Evolutionary conservation across 176 grass and related monocot genomes (phyloP).

Genomic region (Oryza officinalis): DNA sequence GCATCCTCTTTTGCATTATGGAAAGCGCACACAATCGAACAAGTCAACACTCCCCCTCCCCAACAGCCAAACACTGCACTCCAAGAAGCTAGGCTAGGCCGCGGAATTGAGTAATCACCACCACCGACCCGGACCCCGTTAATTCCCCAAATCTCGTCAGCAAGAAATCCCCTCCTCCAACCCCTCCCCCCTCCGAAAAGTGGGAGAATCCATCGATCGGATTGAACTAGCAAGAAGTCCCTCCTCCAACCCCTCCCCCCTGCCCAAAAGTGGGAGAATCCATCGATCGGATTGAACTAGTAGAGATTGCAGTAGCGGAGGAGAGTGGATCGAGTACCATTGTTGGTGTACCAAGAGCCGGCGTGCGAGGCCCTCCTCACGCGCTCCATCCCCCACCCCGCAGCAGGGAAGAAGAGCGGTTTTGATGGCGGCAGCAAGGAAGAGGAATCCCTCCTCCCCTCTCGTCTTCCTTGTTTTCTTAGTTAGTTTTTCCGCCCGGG

Average conservation of each 20-base stretch:
- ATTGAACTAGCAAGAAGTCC: not conserved
- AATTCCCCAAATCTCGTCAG: not conserved
- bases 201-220: not conserved
- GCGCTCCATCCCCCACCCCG: slow-evolving; percentile 48
- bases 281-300: slow-evolving; percentile 1
- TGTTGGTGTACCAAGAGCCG: slow-evolving; percentile 88
- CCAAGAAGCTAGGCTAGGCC: not conserved
- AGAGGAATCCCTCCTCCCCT: not conserved
- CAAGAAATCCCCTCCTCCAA: not conserved
- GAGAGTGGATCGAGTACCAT: slow-evolving; percentile 47
- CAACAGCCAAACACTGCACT: not conserved
- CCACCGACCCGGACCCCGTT: not conserved
- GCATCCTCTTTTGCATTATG: not conserved
- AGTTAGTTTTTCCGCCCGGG: too few species aligned
- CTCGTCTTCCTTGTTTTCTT: not conserved
- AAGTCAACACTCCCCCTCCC: slow-evolving; percentile 12
- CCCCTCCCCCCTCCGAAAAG: not conserved
- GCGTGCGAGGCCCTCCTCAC: slow-evolving; percentile 74
- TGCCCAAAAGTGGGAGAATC: not conserved
- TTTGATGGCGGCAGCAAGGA: not conserved
- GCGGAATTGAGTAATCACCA: too few species aligned
- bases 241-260: too few species aligned
- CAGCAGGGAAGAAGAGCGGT: not conserved
- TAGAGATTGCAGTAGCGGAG: not conserved
- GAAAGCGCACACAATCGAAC: not conserved